A percentile compares a stretch with the other conserved stretches of the same genome.
Conservation (phyloP, 1,284 basidiomycete species). For the Testicularia cyperi region DNA sequence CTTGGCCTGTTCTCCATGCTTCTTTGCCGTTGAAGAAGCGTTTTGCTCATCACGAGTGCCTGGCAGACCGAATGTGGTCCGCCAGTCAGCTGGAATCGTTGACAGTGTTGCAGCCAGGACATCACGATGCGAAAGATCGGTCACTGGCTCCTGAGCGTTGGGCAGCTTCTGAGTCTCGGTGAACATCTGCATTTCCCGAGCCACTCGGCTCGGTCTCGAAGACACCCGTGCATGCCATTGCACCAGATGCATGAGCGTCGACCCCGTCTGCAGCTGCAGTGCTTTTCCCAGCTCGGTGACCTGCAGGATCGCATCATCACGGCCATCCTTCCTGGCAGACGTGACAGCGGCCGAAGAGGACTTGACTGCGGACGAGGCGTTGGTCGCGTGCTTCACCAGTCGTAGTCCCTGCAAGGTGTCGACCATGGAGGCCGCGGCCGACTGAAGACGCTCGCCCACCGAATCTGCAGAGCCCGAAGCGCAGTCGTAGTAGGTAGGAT, state of each 20-base stretch:
- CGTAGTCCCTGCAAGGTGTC: constrained; percentile 17
- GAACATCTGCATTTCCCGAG: constrained; percentile 29
- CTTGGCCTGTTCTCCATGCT: no score
- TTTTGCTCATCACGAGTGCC: no score
- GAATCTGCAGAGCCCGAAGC: constrained; percentile 3
- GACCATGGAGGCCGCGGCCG: constrained; percentile 10
- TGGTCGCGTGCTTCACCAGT: constrained; percentile 3
- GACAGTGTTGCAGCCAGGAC: constrained; percentile 29
- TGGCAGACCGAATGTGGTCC: constrained; percentile 31
- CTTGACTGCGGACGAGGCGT: not conserved
- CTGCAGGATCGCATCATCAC: not conserved
- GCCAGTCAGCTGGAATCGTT: constrained; percentile 22
- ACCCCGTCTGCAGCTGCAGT: constrained; percentile 26
- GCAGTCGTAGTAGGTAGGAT: constrained; percentile 84
- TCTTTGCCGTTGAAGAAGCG: no score
- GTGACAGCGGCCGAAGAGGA: no score
- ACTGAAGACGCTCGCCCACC: constrained; percentile 24
- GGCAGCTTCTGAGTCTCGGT: constrained; percentile 2
- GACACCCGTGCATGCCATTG: constrained; percentile 16
- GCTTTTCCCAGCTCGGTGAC: constrained; percentile 28
- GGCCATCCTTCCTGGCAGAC: not conserved
- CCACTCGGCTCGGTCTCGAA: constrained; percentile 7
- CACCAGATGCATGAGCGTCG: constrained; percentile 28
- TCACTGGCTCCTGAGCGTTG: constrained; percentile 3
- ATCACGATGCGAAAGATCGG: constrained; percentile 4